Conservation (phyloP, 495 filamentous ascomycete genomes). For the Podospora tetraspora region DNA sequence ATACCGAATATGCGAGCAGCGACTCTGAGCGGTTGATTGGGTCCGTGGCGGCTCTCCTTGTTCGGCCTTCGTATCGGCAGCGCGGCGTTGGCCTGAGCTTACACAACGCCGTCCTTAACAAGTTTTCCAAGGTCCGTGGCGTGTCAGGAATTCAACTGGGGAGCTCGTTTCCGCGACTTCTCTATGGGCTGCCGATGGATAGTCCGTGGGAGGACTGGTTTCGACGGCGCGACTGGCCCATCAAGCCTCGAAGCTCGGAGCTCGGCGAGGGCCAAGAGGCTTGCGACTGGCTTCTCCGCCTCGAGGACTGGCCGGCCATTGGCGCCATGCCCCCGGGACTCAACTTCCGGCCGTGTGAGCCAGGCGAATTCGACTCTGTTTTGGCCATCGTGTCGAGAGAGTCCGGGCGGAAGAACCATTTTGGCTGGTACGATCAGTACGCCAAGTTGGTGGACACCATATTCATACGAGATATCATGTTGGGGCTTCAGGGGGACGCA, state of each 20-base stretch:
- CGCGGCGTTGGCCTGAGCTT: constrained; percentile 54
- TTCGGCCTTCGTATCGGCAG: constrained; percentile 47
- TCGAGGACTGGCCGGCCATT: constrained; percentile 46
- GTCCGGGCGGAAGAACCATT: constrained; percentile 35
- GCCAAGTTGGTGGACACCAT: constrained; percentile 41
- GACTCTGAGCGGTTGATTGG: constrained; percentile 51
- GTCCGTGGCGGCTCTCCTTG: constrained; percentile 54
- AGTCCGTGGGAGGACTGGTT: constrained; percentile 52
- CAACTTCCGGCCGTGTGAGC: constrained; percentile 45
- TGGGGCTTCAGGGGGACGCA: constrained; percentile 38
- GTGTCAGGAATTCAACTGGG: constrained; percentile 54
- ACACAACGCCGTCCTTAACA: constrained; percentile 48
- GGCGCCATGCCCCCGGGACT: constrained; percentile 33
- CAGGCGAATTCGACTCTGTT: constrained; percentile 48
- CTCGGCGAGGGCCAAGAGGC: constrained; percentile 44
- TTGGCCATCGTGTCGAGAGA: constrained; percentile 49
- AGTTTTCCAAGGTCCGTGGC: constrained; percentile 50
- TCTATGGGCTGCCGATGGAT: constrained; percentile 52
- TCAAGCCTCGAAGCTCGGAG: constrained; percentile 34
- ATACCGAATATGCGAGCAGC: constrained; percentile 50
- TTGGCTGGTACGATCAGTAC: constrained; percentile 55
- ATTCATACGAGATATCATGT: constrained; percentile 46
- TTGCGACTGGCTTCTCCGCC: constrained; percentile 53
- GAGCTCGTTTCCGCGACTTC: constrained; percentile 55
- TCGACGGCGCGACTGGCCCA: constrained; percentile 50